Base-by-base conservation (phyloP, 164 flowering plant species). In the Umbellularia californica region DNA sequence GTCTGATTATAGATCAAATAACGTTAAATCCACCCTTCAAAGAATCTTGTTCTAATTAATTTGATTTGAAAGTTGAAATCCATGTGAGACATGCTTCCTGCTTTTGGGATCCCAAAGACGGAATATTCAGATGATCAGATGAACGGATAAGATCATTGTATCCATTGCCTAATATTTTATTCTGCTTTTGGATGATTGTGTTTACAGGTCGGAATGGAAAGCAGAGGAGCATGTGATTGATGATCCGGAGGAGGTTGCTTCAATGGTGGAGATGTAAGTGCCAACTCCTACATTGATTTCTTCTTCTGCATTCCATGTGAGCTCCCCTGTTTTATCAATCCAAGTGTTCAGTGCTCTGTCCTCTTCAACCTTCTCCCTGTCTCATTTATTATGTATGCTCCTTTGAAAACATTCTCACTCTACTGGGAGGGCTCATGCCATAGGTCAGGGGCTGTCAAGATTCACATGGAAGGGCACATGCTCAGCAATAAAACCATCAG, bases 151-250 rank as follows among this genome's bases (percentile, higher is more conserved):
- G 60, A 55, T 55, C 60, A 14, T 55, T 55, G 60, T 14, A 55
- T 35, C 47, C 5, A 55, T 55, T 55, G 2, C 13, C 60, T 55
- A 15, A 10, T 55, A 55, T 55, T 55, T 55, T 15, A 14, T 55
- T 55, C 60, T 4, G 20, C 60, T 10, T 55, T 19, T 55, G 60
- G 60, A 19, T 55, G 6, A 17, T 55, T 55, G 4, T 55, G 17
- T 55, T 19, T 55, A 14, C 60, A 55, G 60, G 60, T 55, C 60
- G 5, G 60, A 55, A 17, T 87, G 92, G 87, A 63, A 63, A n/a
- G 27, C 22, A 24, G 66, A 63, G 66, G 66, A 25, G 5, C 69
- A 66, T n/a, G 69, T 23, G 22, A 50, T 28, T 30, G 69, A 66
- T 14, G 41, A 66, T 14, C 69, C 69, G 24, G 69, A 66, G 24